Base-by-base conservation (phyloP, 129 eudicot genomes). In the Heracleum sosnowskyi region DNA sequence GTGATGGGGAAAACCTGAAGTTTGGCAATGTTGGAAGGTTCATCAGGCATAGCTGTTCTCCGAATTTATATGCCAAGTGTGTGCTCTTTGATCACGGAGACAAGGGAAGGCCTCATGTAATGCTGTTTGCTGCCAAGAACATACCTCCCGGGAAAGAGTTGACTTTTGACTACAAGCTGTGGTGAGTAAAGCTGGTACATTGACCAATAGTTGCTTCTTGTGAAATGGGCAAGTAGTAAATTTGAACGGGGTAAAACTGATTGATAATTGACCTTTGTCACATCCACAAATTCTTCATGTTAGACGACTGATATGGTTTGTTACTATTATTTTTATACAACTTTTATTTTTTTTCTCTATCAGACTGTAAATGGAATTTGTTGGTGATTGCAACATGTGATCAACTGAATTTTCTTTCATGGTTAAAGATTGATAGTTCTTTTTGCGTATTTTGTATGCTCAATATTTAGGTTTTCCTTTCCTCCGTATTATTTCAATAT, bases 11-110 rank as follows among this genome's bases (percentile, higher is more conserved):
- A 36, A 75, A 81, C 76, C 76, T 31, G 16, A 34, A 15, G 39
- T 75, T 12, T 9, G 84, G 84, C 7, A 81, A 76, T 26, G 70
- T 81, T 2, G 83, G 74, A 45, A 81, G 83, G 17, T 81, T 75
- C 20, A 75, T 81, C 47, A 81, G 46, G 36, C 84, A 76, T 34
- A 81, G 84, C 34, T 66, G 57, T 22, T 33, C 69, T 4, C 84
- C 84, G 0, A 81, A 81, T 41, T 15, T 81, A 24, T 69, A 75
- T 81, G 80, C 76, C 7, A 74, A 81, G 69, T 22, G 29, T 64
- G 84, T 81, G 13, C 40, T 81, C n/a, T 64, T 34, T 69, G 76
- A 75, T 34, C 72, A 76, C 37, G 76, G 66, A 13, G 84, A 74
- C 70, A 49, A 36, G 20, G 31, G 75, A 10, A 64, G 70, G 78